Evolutionary conservation across 306 rosid species (phyloP), one percentile per base, ranked within the genome.

Genomic region (Gleditsia sinensis): DNA sequence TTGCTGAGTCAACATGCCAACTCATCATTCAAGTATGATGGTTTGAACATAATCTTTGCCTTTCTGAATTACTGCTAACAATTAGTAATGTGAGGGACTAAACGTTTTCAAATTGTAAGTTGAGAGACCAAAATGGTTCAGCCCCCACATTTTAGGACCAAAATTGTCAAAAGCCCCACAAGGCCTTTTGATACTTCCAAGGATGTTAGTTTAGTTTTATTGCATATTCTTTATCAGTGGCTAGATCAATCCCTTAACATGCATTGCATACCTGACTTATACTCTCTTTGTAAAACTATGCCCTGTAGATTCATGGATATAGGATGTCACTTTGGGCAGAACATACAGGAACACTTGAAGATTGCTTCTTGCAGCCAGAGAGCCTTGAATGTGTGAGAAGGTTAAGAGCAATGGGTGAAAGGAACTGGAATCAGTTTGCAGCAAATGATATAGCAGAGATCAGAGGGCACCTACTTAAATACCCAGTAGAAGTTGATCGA

Each of bases 251-350:
- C 13, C 60, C 58, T 81, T 28, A 76, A 16, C n/a, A 9, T 70
- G 49, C 10, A 17, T 33, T 43, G 19, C 23, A 59, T 16, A 74
- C 10, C 64, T 58, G 46, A 75, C 30, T 9, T 6, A 0, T 45
- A 13, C 72, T 75, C 64, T 60, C 74, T 69, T 6, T 34, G 67
- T 17, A 25, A 69, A 30, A 57, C 49, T 72, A 57, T 68, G 34
- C 69, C 3, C 17, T 69, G 63, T 46, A 91, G 97, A 88, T 94
- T 62, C 84, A 83, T 69, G 98, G 98, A 63, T 94, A 90, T 76
- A 83, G 98, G 84, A 94, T 94, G 98, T 94, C 97, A 16, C 88
- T 94, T 23, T 94, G 98, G 97, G 95, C 95, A 60, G 97, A 94
- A 84, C 98, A 94, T 54, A 82, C 85, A 4, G 98, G 97, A 80